phyloP scores from a whole-genome alignment of 208 protist species.

The Leishmania gerbilli region DNA sequence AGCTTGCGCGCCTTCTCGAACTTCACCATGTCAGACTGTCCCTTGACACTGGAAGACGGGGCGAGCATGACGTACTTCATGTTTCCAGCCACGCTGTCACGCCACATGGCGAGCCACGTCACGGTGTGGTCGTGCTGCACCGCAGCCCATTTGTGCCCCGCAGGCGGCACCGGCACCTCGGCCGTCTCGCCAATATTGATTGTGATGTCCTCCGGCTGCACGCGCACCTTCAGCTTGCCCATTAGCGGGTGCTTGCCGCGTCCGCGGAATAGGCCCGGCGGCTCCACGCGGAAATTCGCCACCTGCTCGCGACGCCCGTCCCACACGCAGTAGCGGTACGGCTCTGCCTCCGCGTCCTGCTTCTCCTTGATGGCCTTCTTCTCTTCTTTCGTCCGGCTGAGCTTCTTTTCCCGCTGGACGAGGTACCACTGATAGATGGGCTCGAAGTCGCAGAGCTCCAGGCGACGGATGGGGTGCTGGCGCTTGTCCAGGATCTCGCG shows the following conservation, averaged over 20 bases:
- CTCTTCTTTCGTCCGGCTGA: constrained; percentile 91
- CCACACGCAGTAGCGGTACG: constrained; percentile 92
- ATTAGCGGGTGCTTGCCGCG: constrained; percentile 97
- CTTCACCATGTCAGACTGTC: constrained; percentile 97
- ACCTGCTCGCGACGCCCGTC: constrained; percentile 96
- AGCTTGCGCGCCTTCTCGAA: constrained; percentile 97
- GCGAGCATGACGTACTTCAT: constrained; percentile 98
- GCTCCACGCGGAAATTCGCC: constrained; percentile 98
- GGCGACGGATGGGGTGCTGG: constrained; percentile 89
- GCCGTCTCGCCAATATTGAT: constrained; percentile 97
- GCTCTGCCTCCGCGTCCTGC: constrained; percentile 85
- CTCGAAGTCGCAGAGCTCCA: constrained; percentile 98
- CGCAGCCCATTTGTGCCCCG: constrained; percentile 94
- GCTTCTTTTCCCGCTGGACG: constrained; percentile 87
- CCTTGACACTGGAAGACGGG: constrained; percentile 94
- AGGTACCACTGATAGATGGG: constrained; percentile 94
- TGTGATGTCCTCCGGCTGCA: constrained; percentile 97
- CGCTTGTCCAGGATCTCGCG: constrained; percentile 88
- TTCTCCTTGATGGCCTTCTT: constrained; percentile 90
- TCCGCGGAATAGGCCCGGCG: constrained; percentile 98
- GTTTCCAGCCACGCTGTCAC: constrained; percentile 91
- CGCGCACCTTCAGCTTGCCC: constrained; percentile 95
- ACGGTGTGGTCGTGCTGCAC: constrained; percentile 96
- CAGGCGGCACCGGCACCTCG: constrained; percentile 86
- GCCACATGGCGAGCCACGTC: constrained; percentile 98